Conservation (phyloP, 495 filamentous ascomycete species). For the Evernia prunastri region DNA sequence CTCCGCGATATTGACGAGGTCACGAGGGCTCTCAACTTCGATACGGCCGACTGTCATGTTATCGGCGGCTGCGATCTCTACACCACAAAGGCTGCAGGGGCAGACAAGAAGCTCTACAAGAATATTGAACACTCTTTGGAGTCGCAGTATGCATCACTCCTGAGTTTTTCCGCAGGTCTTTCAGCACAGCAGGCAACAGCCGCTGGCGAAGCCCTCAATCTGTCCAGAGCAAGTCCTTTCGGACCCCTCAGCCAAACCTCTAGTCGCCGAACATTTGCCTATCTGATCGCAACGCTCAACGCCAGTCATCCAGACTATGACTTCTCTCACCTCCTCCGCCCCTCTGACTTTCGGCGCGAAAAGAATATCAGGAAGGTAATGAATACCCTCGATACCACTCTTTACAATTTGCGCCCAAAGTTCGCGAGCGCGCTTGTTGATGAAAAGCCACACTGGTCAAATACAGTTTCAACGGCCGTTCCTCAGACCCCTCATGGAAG, state of each 20-base stretch:
- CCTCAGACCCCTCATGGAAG: conserved; percentile 32
- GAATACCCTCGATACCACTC: conserved; percentile 73
- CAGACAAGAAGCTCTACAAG: conserved; percentile 95
- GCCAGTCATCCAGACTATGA: conserved; percentile 96
- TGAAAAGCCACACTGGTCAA: conserved; percentile 23
- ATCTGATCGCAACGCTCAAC: conserved; percentile 95
- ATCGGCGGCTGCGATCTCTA: conserved; percentile 91
- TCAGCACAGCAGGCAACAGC: conserved; percentile 64
- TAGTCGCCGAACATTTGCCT: conserved; percentile 86
- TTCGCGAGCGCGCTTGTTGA: conserved; percentile 28
- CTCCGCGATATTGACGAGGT: conserved; percentile 81
- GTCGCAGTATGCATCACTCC: conserved; percentile 76
- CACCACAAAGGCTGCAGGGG: conserved; percentile 89
- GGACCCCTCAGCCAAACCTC: conserved; percentile 79
- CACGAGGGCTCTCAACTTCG: conserved; percentile 85
- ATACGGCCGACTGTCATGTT: conserved; percentile 83
- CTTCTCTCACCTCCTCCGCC: conserved; percentile 83
- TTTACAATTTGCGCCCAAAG: conserved; percentile 74
- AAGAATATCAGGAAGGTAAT: conserved; percentile 67
- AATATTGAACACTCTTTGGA: conserved; percentile 85
- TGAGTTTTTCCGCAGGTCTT: conserved; percentile 73
- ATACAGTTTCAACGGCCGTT: conserved; percentile 23
- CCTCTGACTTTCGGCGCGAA: conserved; percentile 80
- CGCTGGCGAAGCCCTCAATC: conserved; percentile 56
- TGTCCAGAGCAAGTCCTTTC: conserved; percentile 82